Base-by-base conservation (phyloP, 805 yeast genomes). In the Limtongozyma cylindracea region DNA sequence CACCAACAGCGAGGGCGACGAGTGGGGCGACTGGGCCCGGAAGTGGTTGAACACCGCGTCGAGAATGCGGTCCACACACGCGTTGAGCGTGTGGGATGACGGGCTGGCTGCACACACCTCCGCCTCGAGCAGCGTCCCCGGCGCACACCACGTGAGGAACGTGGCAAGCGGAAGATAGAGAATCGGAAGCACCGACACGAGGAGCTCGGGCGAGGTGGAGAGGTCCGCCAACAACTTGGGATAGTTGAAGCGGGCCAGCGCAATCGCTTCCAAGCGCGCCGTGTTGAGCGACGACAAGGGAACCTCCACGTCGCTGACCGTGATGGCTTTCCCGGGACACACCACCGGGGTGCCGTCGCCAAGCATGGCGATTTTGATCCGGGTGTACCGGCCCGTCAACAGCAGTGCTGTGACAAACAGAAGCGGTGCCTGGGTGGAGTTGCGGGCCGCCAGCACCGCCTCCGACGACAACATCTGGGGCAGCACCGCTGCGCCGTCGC, bases 361-460 rank as follows among this genome's bases (percentile, higher is more conserved):
- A 12, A 84, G 54, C 14, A 72, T 39, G 27, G 77, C 72, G 2
- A 84, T 67, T 26, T 60, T 62, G 11, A 76, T 45, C 20, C 72
- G 58, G 19, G 67, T 52, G 38, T 78, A 88, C 24, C 62, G 68
- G 9, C 96, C 96, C 12, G 68, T 60, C 23, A 88, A 49, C 2
- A 95, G 80, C 0, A 94, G 78, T 1, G 93, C 80, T 1, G 95
- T 82, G 10, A 84, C 91, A 37, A 77, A 65, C 9, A 68, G 19
- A 69, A 55, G 3, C 42, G 5, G 15, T n/a, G n/a, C n/a, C n/a
- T n/a, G n/a, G n/a, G n/a, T n/a, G n/a, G n/a, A n/a, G n/a, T n/a
- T n/a, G n/a, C n/a, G n/a, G n/a, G n/a, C n/a, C n/a, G n/a, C n/a
- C n/a, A n/a, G n/a, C n/a, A n/a, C n/a, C n/a, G n/a, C n/a, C n/a